These are phyloP conservation scores for Blastocystis sp. DNA, from an alignment of 352 stramenopile species.

Conservation along the genomic window DNA sequence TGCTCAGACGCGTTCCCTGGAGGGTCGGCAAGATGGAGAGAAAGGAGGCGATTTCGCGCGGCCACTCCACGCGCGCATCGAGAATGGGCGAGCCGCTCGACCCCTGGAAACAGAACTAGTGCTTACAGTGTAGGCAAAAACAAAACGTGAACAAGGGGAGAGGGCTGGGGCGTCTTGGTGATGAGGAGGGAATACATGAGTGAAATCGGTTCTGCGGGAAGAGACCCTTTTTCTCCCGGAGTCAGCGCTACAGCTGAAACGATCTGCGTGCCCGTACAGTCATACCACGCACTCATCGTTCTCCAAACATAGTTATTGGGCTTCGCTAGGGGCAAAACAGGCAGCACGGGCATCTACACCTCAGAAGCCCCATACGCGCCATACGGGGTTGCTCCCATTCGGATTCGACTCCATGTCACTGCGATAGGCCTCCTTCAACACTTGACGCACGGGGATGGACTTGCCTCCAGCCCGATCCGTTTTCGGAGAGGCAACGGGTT, in stretches of 20 bases:
- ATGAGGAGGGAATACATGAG: constrained; percentile 1
- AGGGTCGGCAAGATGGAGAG: background rate
- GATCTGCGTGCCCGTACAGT: background rate
- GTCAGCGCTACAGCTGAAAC: background rate
- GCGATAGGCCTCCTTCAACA: background rate
- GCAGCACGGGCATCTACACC: background rate
- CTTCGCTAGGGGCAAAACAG: background rate
- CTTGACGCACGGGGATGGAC: background rate
- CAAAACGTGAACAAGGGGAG: background rate
- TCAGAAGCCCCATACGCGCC: background rate
- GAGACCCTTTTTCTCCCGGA: background rate
- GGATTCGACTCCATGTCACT: background rate
- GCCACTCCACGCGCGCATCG: background rate
- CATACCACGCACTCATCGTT: background rate
- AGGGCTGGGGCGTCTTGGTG: background rate
- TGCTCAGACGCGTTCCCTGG: background rate
- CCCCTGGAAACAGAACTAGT: background rate
- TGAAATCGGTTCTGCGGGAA: background rate
- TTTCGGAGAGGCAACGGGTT: background rate
- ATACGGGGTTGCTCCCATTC: background rate
- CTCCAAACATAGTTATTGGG: background rate
- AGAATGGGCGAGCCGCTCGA: background rate
- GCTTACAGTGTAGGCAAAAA: background rate
- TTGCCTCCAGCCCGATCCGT: background rate
- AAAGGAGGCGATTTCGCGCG: background rate